These are phyloP conservation scores for Kwoniella europaea DNA, from an alignment of 768 basidiomycete genomes.

Conservation along the genomic window DNA sequence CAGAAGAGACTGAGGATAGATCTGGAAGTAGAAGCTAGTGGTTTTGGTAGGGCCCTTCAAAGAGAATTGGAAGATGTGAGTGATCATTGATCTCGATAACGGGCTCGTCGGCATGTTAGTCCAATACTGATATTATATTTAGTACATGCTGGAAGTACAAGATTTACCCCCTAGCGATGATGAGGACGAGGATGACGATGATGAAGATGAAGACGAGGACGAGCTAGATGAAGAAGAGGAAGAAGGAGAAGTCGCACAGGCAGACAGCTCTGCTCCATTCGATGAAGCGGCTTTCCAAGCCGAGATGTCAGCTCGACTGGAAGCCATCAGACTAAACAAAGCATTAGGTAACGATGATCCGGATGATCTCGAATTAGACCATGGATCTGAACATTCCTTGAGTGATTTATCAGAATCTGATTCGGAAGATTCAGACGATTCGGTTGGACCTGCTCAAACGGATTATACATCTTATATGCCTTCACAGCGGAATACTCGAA, in stretches of 20 bases:
- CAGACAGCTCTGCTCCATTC: slow-evolving; percentile 22
- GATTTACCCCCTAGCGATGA: slow-evolving; percentile 44
- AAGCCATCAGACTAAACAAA: slow-evolving; percentile 41
- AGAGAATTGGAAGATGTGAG: slow-evolving; percentile 80
- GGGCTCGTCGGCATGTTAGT: too few relatives aligned
- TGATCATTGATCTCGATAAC: too few relatives aligned
- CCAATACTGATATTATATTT: not conserved
- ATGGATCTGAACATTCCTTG: slow-evolving; percentile 12
- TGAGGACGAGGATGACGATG: slow-evolving; percentile 41
- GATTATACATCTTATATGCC: slow-evolving; percentile 46
- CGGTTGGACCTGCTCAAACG: slow-evolving; percentile 38
- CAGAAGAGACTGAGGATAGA: slow-evolving; percentile 66
- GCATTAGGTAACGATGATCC: slow-evolving; percentile 47
- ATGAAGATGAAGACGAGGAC: slow-evolving; percentile 29
- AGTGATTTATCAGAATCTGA: slow-evolving; percentile 11
- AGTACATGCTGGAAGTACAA: slow-evolving; percentile 43
- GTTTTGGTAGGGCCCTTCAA: slow-evolving; percentile 84
- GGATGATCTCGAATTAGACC: slow-evolving; percentile 8
- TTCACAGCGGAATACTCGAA: slow-evolving; percentile 14
- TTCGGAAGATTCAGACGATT: slow-evolving; percentile 33
- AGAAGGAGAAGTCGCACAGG: slow-evolving; percentile 5
- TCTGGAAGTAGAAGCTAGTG: slow-evolving; percentile 90
- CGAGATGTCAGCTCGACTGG: slow-evolving; percentile 40
- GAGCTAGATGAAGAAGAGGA: slow-evolving; percentile 21
- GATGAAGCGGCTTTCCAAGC: slow-evolving; percentile 44